Evolutionary conservation across 805 yeast species (phyloP), one percentile per base, ranked within the genome.

Genomic region (Naumovozyma dairenensis): DNA sequence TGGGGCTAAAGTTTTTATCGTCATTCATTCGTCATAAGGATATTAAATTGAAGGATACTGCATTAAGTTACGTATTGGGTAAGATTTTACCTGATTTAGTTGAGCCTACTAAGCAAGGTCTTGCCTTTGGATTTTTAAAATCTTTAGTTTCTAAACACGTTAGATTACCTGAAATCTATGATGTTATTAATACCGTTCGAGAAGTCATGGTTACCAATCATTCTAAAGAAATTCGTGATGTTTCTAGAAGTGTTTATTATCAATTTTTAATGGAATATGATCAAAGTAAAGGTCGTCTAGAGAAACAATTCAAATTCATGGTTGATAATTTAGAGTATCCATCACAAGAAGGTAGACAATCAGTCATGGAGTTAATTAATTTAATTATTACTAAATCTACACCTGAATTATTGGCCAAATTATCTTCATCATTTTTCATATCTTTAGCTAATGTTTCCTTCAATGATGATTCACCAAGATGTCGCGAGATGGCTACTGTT

Each of bases 201-300:
- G 72, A 76, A 38, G 80, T 85, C 17, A 81, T 92, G 94, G 78
- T 92, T 18, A 87, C 94, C 1, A 84, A 82, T 57, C 95, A 85
- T 38, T 68, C 89, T 3, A 72, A 72, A 32, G 85, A 79, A 49
- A 82, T 85, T 34, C 69, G 97, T 38, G 87, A 80, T 46, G 77
- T 81, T 57, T 75, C 96, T 6, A 71, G 97, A 57, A 72, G 83
- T 43, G 75, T 81, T 2, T 92, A 76, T 53, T 80, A 75, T 55
- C 86, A 78, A 47, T 92, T 92, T 47, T 60, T 92, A 50, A 80
- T 85, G 80, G 95, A 86, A 47, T 92, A 83, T 51, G 97, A 94
- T 47, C 96, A 89, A 61, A 86, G 97, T 21, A 70, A 77, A 46
- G 86, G 89, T 4, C 72, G 84, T 43, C 55, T 92, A 31, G 92